Percentiles rank a stretch among this genome's conserved stretches.
Conservation (phyloP, 2,329 filamentous ascomycete genomes). For the Pyrenochaeta sp. region DNA sequence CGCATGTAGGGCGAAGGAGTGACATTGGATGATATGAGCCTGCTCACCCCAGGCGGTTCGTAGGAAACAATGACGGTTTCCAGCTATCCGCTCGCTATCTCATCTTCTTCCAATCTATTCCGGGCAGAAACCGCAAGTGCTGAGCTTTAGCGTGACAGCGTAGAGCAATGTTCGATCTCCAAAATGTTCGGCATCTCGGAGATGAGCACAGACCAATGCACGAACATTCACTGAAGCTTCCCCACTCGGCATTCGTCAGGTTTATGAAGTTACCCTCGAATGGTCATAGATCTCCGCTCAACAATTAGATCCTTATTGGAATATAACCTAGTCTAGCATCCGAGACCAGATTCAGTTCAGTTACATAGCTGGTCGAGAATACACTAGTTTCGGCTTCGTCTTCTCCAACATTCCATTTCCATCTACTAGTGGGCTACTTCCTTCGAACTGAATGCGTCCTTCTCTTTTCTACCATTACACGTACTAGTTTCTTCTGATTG, state of each 20-base stretch:
- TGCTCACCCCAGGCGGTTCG: constrained; percentile 3
- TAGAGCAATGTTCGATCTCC: constrained; percentile 1
- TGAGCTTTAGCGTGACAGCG: background rate
- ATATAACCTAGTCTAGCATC: no score
- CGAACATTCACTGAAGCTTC: background rate
- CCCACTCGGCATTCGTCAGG: background rate
- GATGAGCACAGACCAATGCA: constrained; percentile 1
- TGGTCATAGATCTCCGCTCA: no score
- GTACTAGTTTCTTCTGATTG: no score
- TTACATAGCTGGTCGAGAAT: no score
- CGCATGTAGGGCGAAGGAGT: constrained; percentile 38
- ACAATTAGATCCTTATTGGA: no score
- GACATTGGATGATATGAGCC: constrained; percentile 33
- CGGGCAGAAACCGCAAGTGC: constrained; percentile 11
- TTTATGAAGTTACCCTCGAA: no score
- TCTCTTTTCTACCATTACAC: no score
- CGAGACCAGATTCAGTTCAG: no score
- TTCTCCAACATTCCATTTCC: no score
- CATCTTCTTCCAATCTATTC: background rate
- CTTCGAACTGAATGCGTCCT: no score
- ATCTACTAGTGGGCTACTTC: no score
- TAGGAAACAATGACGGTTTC: background rate
- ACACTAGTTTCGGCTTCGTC: no score
- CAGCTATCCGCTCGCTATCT: background rate
- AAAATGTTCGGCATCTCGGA: constrained; percentile 6